Evolutionary conservation across 306 rosid genomes (phyloP).

Genomic region (Clitoria ternatea): DNA sequence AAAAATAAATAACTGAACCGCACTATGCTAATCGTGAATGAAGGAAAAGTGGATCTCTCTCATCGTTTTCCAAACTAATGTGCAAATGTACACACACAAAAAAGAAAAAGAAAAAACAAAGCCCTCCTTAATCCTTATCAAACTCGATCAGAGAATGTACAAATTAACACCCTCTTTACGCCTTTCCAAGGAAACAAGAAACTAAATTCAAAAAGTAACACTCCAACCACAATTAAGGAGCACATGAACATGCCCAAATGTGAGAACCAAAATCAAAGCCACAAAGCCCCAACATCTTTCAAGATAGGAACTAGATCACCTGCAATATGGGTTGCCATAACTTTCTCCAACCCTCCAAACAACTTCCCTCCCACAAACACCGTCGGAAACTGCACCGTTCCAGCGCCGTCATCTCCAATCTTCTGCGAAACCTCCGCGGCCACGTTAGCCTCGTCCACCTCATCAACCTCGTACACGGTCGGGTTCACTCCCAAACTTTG

Average conservation of each 20-base stretch:
- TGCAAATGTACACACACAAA: too few relatives aligned
- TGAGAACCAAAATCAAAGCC: slow-evolving; percentile 47
- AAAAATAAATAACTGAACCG: too few relatives aligned
- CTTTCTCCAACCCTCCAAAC: slow-evolving; percentile 74
- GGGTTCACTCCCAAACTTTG: slow-evolving; percentile 63
- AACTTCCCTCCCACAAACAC: slow-evolving; percentile 71
- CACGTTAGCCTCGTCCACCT: slow-evolving; percentile 34
- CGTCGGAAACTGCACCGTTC: slow-evolving; percentile 48
- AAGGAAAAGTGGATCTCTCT: too few relatives aligned
- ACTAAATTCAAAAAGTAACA: not conserved
- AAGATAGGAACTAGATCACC: slow-evolving; percentile 66
- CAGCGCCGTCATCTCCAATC: not conserved
- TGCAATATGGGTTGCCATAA: slow-evolving; percentile 65
- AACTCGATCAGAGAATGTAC: too few relatives aligned
- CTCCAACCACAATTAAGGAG: not conserved
- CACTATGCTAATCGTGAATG: too few relatives aligned
- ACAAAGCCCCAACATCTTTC: slow-evolving; percentile 65
- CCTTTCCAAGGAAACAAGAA: too few relatives aligned
- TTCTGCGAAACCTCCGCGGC: slow-evolving; percentile 6
- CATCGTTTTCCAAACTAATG: too few relatives aligned
- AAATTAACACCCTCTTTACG: too few relatives aligned
- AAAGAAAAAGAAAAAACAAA: too few relatives aligned
- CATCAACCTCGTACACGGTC: slow-evolving; percentile 45
- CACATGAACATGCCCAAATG: not conserved
- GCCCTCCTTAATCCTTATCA: too few relatives aligned